A percentile compares a stretch with the other conserved stretches of the same genome.
Evolutionary conservation across 257 asterid genomes (phyloP).

Genomic region (Scutellaria minor): DNA sequence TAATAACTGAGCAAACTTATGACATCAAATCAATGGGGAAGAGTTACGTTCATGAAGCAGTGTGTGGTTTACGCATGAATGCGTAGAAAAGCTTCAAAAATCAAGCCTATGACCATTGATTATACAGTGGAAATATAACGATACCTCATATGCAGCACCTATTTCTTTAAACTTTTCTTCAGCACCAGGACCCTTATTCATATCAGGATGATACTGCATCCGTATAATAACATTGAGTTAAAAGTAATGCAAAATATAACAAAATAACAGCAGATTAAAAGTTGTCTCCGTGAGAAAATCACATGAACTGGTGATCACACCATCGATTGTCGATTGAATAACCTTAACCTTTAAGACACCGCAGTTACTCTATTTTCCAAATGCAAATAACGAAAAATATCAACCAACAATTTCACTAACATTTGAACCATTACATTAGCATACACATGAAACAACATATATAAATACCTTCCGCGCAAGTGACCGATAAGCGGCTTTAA

Average conservation of each 20-base stretch:
- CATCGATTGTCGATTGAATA: background rate
- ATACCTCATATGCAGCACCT: constrained; percentile 97
- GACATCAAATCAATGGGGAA: constrained; percentile 7
- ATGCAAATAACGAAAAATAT: background rate
- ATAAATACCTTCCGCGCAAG: constrained; percentile 88
- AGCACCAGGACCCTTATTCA: constrained; percentile 79
- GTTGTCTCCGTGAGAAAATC: no score
- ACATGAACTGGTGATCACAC: background rate
- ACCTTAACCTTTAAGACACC: background rate
- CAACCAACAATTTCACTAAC: background rate
- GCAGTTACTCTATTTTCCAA: background rate
- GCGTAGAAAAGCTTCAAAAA: background rate
- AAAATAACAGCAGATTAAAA: constrained; percentile 16
- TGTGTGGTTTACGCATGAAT: no score
- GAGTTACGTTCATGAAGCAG: background rate
- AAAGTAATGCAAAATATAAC: constrained; percentile 1
- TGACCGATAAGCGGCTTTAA: constrained; percentile 85
- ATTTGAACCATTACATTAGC: constrained; percentile 5
- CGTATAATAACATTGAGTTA: constrained; percentile 27
- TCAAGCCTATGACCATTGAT: background rate
- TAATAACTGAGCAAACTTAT: background rate
- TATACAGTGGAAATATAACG: constrained; percentile 7
- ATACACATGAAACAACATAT: background rate
- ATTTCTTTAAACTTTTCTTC: constrained; percentile 96
- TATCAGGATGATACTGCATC: constrained; percentile 95